Evolutionary conservation across 2,329 filamentous ascomycete genomes (phyloP).

Genomic region (Talaromyces albobiverticillius): DNA sequence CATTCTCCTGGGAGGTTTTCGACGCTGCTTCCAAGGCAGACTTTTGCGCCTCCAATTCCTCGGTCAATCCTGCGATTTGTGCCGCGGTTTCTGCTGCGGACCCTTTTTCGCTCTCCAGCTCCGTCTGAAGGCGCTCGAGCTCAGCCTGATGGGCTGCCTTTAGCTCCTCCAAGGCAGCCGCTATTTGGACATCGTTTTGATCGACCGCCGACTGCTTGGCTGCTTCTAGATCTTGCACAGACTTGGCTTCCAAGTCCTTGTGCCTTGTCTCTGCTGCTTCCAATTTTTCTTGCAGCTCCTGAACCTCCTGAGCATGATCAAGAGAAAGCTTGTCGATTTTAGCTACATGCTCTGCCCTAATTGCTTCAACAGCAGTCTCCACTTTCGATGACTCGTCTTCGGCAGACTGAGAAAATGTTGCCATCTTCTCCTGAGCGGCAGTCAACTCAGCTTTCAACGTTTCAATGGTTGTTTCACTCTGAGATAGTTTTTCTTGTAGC

Average conservation of each 20-base stretch:
- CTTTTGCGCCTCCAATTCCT: constrained; percentile 31
- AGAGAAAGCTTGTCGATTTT: constrained; percentile 32
- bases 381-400: constrained; percentile 23
- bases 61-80: constrained; percentile 28
- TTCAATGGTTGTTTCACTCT: constrained; percentile 34
- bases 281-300: constrained; percentile 30
- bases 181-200: constrained; percentile 34
- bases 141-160: constrained; percentile 35
- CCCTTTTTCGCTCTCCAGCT: constrained; percentile 32
- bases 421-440: constrained; percentile 33
- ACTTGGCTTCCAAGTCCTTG: constrained; percentile 36
- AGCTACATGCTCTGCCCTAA: constrained; percentile 29
- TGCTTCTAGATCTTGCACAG: constrained; percentile 36
- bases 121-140: constrained; percentile 33
- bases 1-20: constrained; percentile 27
- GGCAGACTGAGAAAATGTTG: constrained; percentile 27
- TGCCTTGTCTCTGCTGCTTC: constrained; percentile 35
- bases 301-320: constrained; percentile 31
- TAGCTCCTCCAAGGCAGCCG: constrained; percentile 35
- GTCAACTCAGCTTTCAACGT: constrained; percentile 34
- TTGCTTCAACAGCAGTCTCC: constrained; percentile 24
- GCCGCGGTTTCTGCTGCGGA: constrained; percentile 26
- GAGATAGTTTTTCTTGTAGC: constrained; percentile 34
- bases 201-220: constrained; percentile 34
- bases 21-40: constrained; percentile 26